These are phyloP conservation scores for Chytriomyces sp. DNA, from an alignment of 192 early-diverging fungal species.

Conservation along the genomic window DNA sequence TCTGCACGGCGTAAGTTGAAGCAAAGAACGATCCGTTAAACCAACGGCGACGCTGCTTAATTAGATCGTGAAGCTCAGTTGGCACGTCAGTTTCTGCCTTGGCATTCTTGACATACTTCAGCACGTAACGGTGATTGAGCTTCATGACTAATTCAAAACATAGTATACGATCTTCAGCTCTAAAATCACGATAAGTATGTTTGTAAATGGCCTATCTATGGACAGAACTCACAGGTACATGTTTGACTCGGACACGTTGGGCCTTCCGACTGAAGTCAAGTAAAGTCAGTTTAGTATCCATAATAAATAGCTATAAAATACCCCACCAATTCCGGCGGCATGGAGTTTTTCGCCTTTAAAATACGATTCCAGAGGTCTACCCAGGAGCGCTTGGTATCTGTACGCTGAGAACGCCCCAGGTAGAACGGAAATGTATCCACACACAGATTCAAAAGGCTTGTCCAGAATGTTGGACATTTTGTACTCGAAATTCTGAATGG, in stretches of 20 bases:
- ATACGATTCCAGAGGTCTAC: constrained; percentile 70
- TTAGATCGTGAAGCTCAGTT: constrained; percentile 66
- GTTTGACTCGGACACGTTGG: constrained; percentile 41
- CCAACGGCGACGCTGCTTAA: constrained; percentile 80
- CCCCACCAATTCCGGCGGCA: constrained; percentile 31
- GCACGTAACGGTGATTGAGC: constrained; percentile 55
- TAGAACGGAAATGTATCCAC: constrained; percentile 88
- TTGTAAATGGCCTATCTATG: background rate
- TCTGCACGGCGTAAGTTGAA: constrained; percentile 62
- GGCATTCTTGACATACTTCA: constrained; percentile 66
- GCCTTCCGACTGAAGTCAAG: constrained; percentile 54
- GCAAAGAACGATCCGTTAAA: constrained; percentile 83
- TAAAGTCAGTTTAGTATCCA: constrained; percentile 75
- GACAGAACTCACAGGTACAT: constrained; percentile 51
- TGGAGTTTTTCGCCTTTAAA: constrained; percentile 59
- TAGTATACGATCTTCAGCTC: constrained; percentile 81
- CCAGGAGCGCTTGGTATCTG: constrained; percentile 69
- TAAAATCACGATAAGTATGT: background rate
- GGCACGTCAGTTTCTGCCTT: constrained; percentile 78
- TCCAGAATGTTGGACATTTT: constrained; percentile 90
- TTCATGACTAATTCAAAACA: constrained; percentile 82
- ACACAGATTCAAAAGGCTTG: constrained; percentile 82
- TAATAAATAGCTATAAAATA: constrained; percentile 64
- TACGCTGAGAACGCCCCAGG: constrained; percentile 89
- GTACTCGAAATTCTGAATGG: constrained; percentile 84